Base-by-base conservation (phyloP, 2,329 filamentous ascomycete genomes). In the Aspergillus oerlinghausenensis region DNA sequence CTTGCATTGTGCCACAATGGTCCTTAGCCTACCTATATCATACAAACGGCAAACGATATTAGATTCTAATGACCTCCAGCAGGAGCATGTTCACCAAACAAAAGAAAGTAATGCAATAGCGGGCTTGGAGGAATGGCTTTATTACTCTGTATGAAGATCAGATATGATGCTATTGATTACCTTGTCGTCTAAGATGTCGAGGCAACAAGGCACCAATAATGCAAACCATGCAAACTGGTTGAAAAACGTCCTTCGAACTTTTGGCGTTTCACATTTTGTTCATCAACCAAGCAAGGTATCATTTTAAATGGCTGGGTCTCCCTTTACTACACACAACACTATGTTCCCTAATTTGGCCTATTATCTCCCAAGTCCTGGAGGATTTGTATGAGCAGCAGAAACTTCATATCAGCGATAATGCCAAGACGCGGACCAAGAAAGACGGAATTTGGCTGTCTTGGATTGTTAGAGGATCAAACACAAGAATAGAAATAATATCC, bases 401-500 rank as follows among this genome's bases (percentile, higher is more conserved):
- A 21, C 21, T 23, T 4, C 25, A 7, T 26, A 26, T 47, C 11
- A 4, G 9, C 43, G 23, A 11, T 25, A 11, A 47, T 23, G 43
- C 60, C 58, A 62, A 63, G 60, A 59, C 54, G 51, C 59, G 59
- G 54, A 54, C 57, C 38, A 10, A 50, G 43, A 21, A n/a, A 38
- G 49, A 25, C 28, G 21, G 40, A 28, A 52, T 25, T 21, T 56
- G 45, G 57, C 52, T 58, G 50, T 57, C 50, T 55, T 49, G 49
- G 32, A 26, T 29, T 23, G 45, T 43, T 54, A 28, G 21, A 52
- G 49, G 53, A 52, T 51, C 21, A 47, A 59, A 50, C 56, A 59
- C 54, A 59, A 63, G 59, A 65, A 65, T 65, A 65, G 61, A 47
- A 62, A 32, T 45, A 28, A 35, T 35, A 14, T 35, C 32, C 32